A percentile compares a stretch with the other conserved stretches of the same genome.
Conservation (phyloP, 225 moss, liverwort and hornwort species). For the Polytrichum formosum region DNA sequence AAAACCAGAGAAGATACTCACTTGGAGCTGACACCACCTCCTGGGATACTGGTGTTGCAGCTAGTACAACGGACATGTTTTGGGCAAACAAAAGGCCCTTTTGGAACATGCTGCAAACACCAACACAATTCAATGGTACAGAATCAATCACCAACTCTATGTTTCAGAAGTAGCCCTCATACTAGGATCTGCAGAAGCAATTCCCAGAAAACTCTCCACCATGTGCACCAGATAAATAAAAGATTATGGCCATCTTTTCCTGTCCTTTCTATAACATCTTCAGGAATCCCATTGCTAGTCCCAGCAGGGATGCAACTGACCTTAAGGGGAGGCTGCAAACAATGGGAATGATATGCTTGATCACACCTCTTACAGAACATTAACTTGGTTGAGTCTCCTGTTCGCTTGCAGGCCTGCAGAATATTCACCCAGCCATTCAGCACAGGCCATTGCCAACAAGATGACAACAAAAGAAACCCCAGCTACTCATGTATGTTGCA, state of each 20-base stretch:
- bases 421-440: background rate
- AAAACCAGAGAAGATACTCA: conserved; percentile 18
- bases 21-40: conserved; percentile 94
- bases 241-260: background rate
- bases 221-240: background rate
- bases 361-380: conserved; percentile 99
- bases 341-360: conserved; percentile 72
- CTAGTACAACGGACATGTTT: conserved; percentile 86
- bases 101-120: conserved; percentile 72
- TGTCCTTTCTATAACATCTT: background rate
- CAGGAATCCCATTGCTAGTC: background rate
- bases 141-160: too few relatives aligned
- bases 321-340: conserved; percentile 95
- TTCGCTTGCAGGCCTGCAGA: conserved; percentile 68
- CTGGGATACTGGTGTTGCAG: conserved; percentile 79
- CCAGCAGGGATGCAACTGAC: conserved; percentile 10
- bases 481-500: too few relatives aligned
- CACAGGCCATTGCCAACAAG: too few relatives aligned
- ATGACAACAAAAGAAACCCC: too few relatives aligned
- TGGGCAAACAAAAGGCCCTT: conserved; percentile 90
- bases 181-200: too few relatives aligned
- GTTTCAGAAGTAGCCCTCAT: too few relatives aligned
- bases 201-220: too few relatives aligned
- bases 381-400: conserved; percentile 81
- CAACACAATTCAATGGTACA: conserved; percentile 3